These are phyloP conservation scores for Apiotrichum gracile DNA, from an alignment of 1,284 basidiomycete genomes.

Conservation along the genomic window DNA sequence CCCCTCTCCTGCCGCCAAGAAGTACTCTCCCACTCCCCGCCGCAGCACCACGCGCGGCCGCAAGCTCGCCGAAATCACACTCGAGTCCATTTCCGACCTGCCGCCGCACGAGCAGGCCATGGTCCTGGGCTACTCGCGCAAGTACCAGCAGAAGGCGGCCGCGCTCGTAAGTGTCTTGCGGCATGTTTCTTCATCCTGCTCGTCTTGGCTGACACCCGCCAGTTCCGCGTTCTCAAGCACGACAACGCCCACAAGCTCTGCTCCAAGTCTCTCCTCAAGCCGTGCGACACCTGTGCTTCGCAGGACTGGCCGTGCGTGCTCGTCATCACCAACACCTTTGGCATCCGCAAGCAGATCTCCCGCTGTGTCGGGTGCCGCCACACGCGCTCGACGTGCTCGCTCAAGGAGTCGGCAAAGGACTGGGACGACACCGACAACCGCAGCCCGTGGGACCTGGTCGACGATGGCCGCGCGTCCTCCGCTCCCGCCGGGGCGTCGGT, in stretches of 20 bases:
- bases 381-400: background rate
- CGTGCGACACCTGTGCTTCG: background rate
- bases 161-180: background rate
- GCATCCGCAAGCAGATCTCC: background rate
- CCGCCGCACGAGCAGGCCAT: background rate
- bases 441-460: background rate
- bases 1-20: background rate
- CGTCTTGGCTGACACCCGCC: too few relatives aligned
- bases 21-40: background rate
- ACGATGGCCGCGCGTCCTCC: background rate
- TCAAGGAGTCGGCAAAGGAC: background rate
- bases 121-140: background rate
- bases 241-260: background rate
- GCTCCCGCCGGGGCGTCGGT: too few relatives aligned
- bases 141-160: constrained; percentile 1
- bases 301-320: constrained; percentile 1
- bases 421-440: background rate
- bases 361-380: background rate
- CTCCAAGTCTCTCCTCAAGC: background rate
- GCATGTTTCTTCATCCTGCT: too few relatives aligned
- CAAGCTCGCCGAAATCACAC: background rate
- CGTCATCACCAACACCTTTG: background rate
- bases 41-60: background rate
- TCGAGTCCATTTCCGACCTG: background rate
- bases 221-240: background rate